These are phyloP conservation scores for Ceratocystiopsis sp. DNA, from an alignment of 2,329 filamentous ascomycete genomes.

Conservation along the genomic window DNA sequence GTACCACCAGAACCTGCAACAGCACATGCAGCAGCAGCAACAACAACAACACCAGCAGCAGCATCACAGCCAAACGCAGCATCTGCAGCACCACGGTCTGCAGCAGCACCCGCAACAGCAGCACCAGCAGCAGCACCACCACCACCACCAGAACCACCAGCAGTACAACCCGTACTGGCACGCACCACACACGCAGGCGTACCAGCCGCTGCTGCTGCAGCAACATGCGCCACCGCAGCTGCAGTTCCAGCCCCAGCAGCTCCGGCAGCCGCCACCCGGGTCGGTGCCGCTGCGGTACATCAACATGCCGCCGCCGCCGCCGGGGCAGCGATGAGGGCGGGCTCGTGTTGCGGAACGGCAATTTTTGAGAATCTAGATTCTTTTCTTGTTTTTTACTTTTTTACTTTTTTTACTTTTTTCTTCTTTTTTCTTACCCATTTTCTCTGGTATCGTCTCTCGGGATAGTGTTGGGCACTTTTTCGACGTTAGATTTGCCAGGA, in stretches of 20 bases:
- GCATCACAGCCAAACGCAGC: conserved; percentile 15
- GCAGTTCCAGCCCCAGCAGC: conserved; percentile 5
- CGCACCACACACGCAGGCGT: conserved; percentile 7
- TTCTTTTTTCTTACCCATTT: too few species aligned
- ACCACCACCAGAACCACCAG: conserved; percentile 5
- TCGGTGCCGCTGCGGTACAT: conserved; percentile 1
- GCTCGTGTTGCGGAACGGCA: background rate
- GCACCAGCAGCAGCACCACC: background rate
- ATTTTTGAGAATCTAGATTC: background rate
- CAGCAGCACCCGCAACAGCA: background rate
- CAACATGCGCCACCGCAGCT: conserved; percentile 1
- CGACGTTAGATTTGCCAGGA: too few species aligned
- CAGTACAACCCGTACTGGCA: conserved; percentile 17
- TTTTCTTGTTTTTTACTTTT: too few species aligned
- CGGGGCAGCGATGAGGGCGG: background rate
- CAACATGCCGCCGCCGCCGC: conserved; percentile 1
- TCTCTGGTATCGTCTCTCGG: too few species aligned
- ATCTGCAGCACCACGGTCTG: conserved; percentile 8
- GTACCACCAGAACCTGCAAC: conserved; percentile 14
- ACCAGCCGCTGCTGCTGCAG: conserved; percentile 1
- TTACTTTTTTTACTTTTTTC: background rate
- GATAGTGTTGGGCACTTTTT: too few species aligned
- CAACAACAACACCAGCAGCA: conserved; percentile 18
- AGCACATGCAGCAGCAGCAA: conserved; percentile 16
- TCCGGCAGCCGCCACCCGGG: background rate